phyloP scores from a whole-genome alignment of 495 filamentous ascomycete species.

The Daldinia childiae region DNA sequence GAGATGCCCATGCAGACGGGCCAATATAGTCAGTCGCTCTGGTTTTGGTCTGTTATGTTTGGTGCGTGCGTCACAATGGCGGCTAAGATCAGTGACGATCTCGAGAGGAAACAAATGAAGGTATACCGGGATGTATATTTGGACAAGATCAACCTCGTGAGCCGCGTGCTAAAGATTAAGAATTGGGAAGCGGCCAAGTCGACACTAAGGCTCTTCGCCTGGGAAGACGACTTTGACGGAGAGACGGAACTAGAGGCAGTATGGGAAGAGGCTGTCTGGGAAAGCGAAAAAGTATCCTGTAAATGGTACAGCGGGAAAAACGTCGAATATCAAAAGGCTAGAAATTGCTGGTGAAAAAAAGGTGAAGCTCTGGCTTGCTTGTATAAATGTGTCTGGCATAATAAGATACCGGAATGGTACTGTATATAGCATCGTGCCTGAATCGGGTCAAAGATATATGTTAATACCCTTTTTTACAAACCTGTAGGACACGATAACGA shows the following conservation, averaged over 20 bases:
- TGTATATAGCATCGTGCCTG: slow-evolving; percentile 31
- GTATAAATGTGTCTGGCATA: slow-evolving; percentile 25
- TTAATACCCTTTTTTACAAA: slow-evolving; percentile 10
- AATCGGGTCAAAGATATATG: slow-evolving; percentile 20
- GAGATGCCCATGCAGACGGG: slow-evolving; percentile 44
- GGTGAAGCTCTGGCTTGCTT: slow-evolving; percentile 5
- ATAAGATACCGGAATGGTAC: slow-evolving; percentile 5
- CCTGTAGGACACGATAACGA: background rate
- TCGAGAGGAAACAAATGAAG: slow-evolving; percentile 42
- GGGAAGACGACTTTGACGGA: slow-evolving; percentile 45
- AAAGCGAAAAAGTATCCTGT: slow-evolving; percentile 23
- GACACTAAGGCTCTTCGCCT: slow-evolving; percentile 44
- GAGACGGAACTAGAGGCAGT: slow-evolving; percentile 44
- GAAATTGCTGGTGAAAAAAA: slow-evolving; percentile 19
- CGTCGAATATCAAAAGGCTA: slow-evolving; percentile 22
- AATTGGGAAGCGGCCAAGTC: slow-evolving; percentile 47
- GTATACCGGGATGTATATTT: slow-evolving; percentile 38
- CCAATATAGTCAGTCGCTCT: slow-evolving; percentile 44
- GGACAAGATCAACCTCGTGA: slow-evolving; percentile 43
- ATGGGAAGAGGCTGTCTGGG: slow-evolving; percentile 47
- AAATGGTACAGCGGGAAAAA: slow-evolving; percentile 19
- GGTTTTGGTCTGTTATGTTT: slow-evolving; percentile 50
- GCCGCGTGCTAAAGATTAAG: slow-evolving; percentile 36
- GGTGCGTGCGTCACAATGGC: slow-evolving; percentile 44
- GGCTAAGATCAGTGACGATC: slow-evolving; percentile 35